Percentiles rank a stretch among this genome's conserved stretches.
Evolutionary conservation across 257 asterid species (phyloP).

Genomic region (Ehretia macrophylla): DNA sequence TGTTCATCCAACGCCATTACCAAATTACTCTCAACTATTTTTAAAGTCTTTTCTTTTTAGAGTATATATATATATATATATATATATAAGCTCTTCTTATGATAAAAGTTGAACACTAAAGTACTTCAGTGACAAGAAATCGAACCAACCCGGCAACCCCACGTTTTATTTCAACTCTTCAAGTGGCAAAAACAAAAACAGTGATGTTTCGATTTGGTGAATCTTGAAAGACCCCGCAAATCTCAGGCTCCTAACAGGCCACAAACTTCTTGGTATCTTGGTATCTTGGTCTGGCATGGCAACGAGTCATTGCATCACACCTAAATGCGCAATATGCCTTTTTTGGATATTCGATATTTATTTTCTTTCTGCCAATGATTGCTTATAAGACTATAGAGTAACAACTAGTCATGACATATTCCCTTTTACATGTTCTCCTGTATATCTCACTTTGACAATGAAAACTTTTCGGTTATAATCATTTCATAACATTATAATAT

Average conservation of each 20-base stretch:
- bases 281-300: not conserved
- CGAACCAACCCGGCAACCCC: not conserved
- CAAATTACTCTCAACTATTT: no score
- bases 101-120: no score
- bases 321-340: not conserved
- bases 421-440: no score
- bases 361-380: not conserved
- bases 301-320: not conserved
- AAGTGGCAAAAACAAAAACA: not conserved
- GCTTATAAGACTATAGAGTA: not conserved
- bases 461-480: no score
- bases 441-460: no score
- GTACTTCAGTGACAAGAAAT: not conserved
- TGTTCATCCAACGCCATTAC: no score
- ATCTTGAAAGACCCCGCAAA: not conserved
- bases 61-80: no score
- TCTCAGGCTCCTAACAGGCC: not conserved
- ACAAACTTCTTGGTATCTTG: not conserved
- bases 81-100: no score
- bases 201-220: not conserved
- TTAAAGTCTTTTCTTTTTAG: no score
- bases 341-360: not conserved
- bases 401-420: not conserved
- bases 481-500: no score
- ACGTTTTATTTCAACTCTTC: not conserved